Evolutionary conservation across 495 filamentous ascomycete genomes (phyloP).

Genomic region (Filosporella fistucella): DNA sequence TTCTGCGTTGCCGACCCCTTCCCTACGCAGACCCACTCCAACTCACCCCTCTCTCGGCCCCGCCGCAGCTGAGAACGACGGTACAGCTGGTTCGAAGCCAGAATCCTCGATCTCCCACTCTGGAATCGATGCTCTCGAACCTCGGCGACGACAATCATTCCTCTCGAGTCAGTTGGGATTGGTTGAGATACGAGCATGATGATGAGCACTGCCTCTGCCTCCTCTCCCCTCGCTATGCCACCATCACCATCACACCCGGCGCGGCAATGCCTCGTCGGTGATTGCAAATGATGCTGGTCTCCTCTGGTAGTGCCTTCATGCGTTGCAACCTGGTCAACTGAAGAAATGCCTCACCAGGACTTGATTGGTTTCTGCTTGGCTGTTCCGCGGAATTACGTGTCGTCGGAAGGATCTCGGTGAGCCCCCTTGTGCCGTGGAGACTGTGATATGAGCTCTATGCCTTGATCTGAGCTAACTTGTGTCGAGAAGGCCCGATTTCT

Average conservation of each 20-base stretch:
- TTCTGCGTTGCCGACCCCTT: conserved; percentile 9
- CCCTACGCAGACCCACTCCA: background rate
- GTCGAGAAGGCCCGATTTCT: conserved; percentile 17
- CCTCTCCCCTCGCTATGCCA: background rate
- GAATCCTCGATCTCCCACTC: conserved; percentile 12
- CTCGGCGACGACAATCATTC: conserved; percentile 15
- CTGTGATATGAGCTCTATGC: no score
- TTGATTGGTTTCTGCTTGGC: conserved; percentile 3
- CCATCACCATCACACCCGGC: conserved; percentile 9
- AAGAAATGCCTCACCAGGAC: conserved; percentile 1
- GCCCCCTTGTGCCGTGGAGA: background rate
- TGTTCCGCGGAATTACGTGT: background rate
- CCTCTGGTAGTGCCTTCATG: background rate
- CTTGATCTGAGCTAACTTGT: conserved; percentile 14
- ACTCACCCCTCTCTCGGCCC: background rate
- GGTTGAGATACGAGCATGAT: conserved; percentile 14
- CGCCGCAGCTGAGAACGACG: conserved; percentile 12
- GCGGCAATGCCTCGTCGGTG: conserved; percentile 4
- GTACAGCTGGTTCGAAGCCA: conserved; percentile 11
- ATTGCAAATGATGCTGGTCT: conserved; percentile 1
- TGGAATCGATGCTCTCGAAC: conserved; percentile 9
- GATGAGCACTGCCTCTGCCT: conserved; percentile 1
- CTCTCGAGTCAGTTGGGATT: conserved; percentile 4
- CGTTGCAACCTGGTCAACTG: conserved; percentile 6
- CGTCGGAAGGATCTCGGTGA: background rate